Percentiles rank a stretch among this genome's conserved stretches.
These are phyloP conservation scores for Penicillium cosmopolitanum DNA, from an alignment of 495 filamentous ascomycete species.

Conservation along the genomic window DNA sequence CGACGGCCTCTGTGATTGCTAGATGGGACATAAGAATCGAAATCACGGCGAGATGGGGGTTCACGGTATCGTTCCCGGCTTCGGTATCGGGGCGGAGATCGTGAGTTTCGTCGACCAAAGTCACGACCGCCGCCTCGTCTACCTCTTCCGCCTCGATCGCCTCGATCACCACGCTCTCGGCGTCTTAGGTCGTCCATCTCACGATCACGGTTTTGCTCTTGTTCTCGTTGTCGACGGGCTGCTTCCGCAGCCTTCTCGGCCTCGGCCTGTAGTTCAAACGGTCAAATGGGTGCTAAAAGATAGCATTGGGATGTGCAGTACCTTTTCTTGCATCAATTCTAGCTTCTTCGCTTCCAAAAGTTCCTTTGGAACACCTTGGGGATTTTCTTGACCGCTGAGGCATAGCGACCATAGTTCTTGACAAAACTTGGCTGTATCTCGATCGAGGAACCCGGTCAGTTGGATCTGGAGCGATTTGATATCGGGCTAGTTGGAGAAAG, in stretches of 20 bases:
- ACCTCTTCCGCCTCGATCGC: conserved; percentile 60
- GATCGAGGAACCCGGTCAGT: conserved; percentile 92
- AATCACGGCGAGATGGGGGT: conserved; percentile 53
- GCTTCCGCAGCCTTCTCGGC: conserved; percentile 82
- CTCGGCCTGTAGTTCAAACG: conserved; percentile 61
- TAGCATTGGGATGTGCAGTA: conserved; percentile 29
- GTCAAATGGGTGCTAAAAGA: conserved; percentile 5
- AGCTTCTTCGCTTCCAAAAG: conserved; percentile 93
- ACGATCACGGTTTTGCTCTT: conserved; percentile 59
- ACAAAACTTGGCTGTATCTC: conserved; percentile 88
- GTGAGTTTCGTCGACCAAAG: conserved; percentile 57
- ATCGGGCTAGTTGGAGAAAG: conserved; percentile 68
- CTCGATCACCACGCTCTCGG: conserved; percentile 73
- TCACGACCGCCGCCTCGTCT: conserved; percentile 51
- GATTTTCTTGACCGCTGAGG: conserved; percentile 84
- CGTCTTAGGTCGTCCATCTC: conserved; percentile 69
- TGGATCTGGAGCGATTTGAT: conserved; percentile 93
- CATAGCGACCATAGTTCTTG: conserved; percentile 92
- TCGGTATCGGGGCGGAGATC: conserved; percentile 63
- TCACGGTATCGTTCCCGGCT: conserved; percentile 57
- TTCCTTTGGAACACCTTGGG: conserved; percentile 91
- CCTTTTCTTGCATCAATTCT: conserved; percentile 92
- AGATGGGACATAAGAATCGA: conserved; percentile 61
- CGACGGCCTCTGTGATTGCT: conserved; percentile 41
- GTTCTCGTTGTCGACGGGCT: conserved; percentile 68